Evolutionary conservation across 371 early-diverging fungal genomes (phyloP), one percentile per base, ranked within the genome.

Genomic region (Mucor saturninus): DNA sequence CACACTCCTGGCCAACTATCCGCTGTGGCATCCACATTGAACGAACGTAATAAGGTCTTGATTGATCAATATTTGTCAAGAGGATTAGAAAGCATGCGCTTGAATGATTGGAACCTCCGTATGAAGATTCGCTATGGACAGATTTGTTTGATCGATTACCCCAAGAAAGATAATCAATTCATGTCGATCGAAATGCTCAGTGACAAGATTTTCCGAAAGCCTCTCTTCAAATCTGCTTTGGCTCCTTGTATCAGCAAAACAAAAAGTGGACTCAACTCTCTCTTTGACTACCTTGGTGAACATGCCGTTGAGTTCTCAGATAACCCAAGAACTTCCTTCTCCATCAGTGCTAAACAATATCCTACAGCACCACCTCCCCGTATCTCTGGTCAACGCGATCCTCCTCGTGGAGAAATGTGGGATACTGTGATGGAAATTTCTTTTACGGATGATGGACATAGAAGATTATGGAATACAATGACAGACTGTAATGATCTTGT

Each of bases 61-160:
- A 68, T 76, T 28, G 49, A 62, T 10, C 28, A 61, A 1, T 54
- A 56, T 1, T 42, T 81, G 5, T 66, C 64, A 13, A 49, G 50
- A 2, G 81, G 75, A 3, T 32, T 81, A 21, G 77, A 75, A 29
- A 78, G 81, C n/a, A 31, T 78, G 21, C 73, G 81, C 0, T 39
- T 81, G 10, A 67, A 64, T 28, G 74, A 78, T 46, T 76, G 73
- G 69, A 75, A 73, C 15, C 71, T 81, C 15, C 71, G 70, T 0
- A 69, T 81, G 71, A 76, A 81, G 38, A 67, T 81, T 26, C 68
- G 75, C 0, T 81, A 69, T 61, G 81, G 81, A 5, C 76, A 75
- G 31, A 73, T 73, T 26, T 70, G 65, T 50, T 54, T 73, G 0
- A 42, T 70, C 13, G 52, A 73, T 59, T 73, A 67, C 29, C 61